Percentiles rank a stretch among this genome's conserved stretches.
phyloP scores from a whole-genome alignment of 345 rosid genomes.

The Microthlaspi erraticum region DNA sequence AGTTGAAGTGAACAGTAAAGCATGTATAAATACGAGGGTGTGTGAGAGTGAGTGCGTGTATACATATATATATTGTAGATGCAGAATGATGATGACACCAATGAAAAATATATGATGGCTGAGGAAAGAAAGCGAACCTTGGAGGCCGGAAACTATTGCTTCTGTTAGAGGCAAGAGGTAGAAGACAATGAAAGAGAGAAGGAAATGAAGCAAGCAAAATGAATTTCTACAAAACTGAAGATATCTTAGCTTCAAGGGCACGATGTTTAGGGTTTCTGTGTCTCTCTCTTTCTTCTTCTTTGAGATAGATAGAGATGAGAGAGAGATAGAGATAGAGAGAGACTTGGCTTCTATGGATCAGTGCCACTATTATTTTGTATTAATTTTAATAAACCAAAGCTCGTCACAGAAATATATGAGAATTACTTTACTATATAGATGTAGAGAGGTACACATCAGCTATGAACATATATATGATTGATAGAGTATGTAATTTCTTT shows the following conservation, averaged over 20 bases:
- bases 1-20: slow-evolving; percentile 17
- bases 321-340: slow-evolving; percentile 19
- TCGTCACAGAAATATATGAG: slow-evolving; percentile 61
- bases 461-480: not conserved
- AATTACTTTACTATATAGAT: slow-evolving; percentile 24
- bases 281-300: slow-evolving; percentile 42
- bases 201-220: slow-evolving; percentile 43
- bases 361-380: slow-evolving; percentile 47
- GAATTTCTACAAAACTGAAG: slow-evolving; percentile 38
- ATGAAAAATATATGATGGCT: slow-evolving; percentile 36
- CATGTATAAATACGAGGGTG: slow-evolving; percentile 1
- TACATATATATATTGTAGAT: slow-evolving; percentile 16
- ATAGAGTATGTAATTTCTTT: slow-evolving; percentile 3
- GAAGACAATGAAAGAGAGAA: slow-evolving; percentile 50
- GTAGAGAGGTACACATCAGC: slow-evolving; percentile 15
- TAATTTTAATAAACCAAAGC: slow-evolving; percentile 42
- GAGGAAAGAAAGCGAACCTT: slow-evolving; percentile 50
- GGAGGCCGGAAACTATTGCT: slow-evolving; percentile 45
- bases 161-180: slow-evolving; percentile 48
- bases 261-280: slow-evolving; percentile 53
- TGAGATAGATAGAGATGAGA: slow-evolving; percentile 40
- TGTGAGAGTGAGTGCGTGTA: slow-evolving; percentile 9
- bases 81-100: slow-evolving; percentile 33
- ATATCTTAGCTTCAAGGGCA: slow-evolving; percentile 73
- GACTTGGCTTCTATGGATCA: slow-evolving; percentile 48